These are phyloP conservation scores for Leavenworthia alabamica DNA, from an alignment of 345 rosid genomes.

Conservation along the genomic window DNA sequence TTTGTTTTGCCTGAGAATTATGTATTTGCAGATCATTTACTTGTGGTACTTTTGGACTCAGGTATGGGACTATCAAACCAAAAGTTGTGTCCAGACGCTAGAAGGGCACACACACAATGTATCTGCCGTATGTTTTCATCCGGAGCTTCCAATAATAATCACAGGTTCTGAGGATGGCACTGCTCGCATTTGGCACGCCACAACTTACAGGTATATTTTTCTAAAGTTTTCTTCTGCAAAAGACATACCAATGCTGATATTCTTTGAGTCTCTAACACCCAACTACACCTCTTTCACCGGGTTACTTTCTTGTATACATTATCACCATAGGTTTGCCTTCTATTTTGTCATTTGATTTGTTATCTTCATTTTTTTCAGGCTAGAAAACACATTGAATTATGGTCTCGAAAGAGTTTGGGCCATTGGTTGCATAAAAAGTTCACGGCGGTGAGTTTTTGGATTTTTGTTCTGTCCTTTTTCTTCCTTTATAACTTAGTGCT, in stretches of 20 bases:
- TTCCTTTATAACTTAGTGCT: not conserved
- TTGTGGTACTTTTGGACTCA: constrained; percentile 21
- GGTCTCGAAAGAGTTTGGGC: constrained; percentile 99
- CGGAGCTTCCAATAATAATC: constrained; percentile 69
- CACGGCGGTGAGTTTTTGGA: constrained; percentile 64
- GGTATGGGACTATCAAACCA: constrained; percentile 90
- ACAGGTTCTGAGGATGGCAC: constrained; percentile 87
- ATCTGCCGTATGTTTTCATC: constrained; percentile 76
- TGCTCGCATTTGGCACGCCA: constrained; percentile 69
- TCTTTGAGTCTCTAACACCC: not conserved
- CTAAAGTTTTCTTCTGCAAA: not conserved
- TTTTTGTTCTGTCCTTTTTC: not conserved
- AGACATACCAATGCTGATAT: constrained; percentile 8
- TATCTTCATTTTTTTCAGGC: constrained; percentile 44
- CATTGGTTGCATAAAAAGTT: constrained; percentile 71
- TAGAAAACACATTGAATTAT: constrained; percentile 58
- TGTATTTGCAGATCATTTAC: constrained; percentile 1
- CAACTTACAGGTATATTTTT: constrained; percentile 53
- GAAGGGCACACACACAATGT: constrained; percentile 82
- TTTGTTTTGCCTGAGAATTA: not conserved
- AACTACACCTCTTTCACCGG: not conserved
- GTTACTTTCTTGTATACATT: constrained; percentile 8
- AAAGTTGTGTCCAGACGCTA: constrained; percentile 74
- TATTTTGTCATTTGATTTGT: not conserved
- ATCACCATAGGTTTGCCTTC: not conserved